A percentile compares a stretch with the other conserved stretches of the same genome.
Evolutionary conservation across 768 basidiomycete genomes (phyloP).

Genomic region (Phanerodontia chrysosporium): DNA sequence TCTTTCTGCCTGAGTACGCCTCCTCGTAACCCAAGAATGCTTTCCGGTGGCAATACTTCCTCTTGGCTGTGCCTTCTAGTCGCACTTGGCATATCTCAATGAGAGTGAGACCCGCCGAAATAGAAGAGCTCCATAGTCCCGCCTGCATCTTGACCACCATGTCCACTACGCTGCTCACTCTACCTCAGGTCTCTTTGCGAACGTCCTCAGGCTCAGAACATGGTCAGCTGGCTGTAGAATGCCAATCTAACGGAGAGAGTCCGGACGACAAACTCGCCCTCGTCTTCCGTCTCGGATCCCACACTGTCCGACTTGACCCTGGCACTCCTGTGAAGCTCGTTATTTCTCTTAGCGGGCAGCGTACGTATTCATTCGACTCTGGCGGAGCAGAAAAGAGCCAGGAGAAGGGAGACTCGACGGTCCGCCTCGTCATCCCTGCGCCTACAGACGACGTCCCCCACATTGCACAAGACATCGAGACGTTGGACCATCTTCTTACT

Average conservation of each 20-base stretch:
- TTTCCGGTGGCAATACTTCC: background rate
- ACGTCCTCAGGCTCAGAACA: slow-evolving; percentile 28
- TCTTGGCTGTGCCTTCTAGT: background rate
- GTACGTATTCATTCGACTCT: slow-evolving; percentile 45
- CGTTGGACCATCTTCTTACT: slow-evolving; percentile 60
- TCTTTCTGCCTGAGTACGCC: background rate
- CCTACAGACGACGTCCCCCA: slow-evolving; percentile 24
- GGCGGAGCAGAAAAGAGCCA: slow-evolving; percentile 27
- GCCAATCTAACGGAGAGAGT: slow-evolving; percentile 33
- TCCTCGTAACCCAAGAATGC: background rate
- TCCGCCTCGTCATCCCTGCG: slow-evolving; percentile 17
- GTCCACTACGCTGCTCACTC: slow-evolving; percentile 50
- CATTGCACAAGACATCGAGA: slow-evolving; percentile 52
- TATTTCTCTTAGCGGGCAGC: slow-evolving; percentile 28
- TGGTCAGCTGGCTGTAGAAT: slow-evolving; percentile 54
- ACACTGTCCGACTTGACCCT: slow-evolving; percentile 62
- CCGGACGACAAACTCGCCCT: slow-evolving; percentile 54
- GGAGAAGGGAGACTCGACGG: slow-evolving; percentile 16
- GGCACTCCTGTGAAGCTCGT: slow-evolving; percentile 39
- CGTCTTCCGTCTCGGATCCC: slow-evolving; percentile 50
- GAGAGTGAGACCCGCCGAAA: background rate
- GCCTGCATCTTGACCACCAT: background rate
- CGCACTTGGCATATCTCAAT: background rate
- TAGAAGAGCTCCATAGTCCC: background rate
- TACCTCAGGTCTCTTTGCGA: slow-evolving; percentile 44